These are phyloP conservation scores for Metschnikowia lochheadii DNA, from an alignment of 805 yeast genomes.

Conservation along the genomic window DNA sequence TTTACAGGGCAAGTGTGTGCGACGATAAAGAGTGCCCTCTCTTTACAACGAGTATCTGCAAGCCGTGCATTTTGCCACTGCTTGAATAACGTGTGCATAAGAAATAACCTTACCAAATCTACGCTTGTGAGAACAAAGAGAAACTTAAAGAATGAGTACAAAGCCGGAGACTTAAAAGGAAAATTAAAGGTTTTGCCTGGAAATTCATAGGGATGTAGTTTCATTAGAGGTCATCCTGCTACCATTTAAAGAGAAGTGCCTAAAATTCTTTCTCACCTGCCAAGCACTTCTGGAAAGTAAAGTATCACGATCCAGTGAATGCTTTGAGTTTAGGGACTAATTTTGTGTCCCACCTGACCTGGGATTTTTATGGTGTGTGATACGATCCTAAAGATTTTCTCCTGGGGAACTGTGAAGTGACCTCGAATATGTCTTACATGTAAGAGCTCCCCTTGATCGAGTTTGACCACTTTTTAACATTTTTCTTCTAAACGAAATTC, in stretches of 20 bases:
- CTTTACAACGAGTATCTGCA: too few relatives aligned
- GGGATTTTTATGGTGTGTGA: background rate
- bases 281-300: background rate
- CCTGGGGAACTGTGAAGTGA: background rate
- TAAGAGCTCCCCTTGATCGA: background rate
- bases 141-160: background rate
- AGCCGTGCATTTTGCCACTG: background rate
- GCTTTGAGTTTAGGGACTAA: background rate
- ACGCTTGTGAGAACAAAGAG: background rate
- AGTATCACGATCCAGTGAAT: background rate
- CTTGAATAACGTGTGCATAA: background rate
- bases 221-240: background rate
- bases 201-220: too few relatives aligned
- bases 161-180: background rate
- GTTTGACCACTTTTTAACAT: background rate
- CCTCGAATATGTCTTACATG: background rate
- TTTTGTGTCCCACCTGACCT: background rate
- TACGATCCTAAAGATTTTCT: background rate
- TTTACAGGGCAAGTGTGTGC: background rate
- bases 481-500: background rate
- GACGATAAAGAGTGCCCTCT: too few relatives aligned
- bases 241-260: background rate
- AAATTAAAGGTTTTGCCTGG: too few relatives aligned
- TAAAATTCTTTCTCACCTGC: background rate
- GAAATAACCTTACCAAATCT: background rate